Percentiles rank a stretch among this genome's conserved stretches.
Evolutionary conservation across 176 grass and related monocot species (phyloP).

Genomic region (Musa acuminata): DNA sequence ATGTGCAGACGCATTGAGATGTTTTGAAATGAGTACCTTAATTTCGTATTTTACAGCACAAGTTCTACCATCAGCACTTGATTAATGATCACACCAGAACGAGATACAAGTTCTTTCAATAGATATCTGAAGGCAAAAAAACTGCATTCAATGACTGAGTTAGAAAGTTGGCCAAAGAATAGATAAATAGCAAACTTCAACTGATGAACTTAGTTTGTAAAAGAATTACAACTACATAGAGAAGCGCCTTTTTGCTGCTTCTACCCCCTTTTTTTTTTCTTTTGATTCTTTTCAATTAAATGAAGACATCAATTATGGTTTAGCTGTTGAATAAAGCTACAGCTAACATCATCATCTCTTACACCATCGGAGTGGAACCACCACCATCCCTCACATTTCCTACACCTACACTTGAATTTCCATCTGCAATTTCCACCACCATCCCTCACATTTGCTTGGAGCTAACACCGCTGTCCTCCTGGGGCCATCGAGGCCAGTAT

Average conservation of each 20-base stretch:
- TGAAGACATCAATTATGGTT: constrained; percentile 32
- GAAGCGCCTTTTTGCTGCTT: constrained; percentile 48
- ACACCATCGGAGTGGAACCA: constrained; percentile 33
- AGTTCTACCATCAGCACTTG: background rate
- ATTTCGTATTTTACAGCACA: background rate
- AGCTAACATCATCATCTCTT: constrained; percentile 28
- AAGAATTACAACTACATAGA: constrained; percentile 31
- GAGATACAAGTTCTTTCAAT: background rate
- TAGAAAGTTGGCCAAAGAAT: constrained; percentile 1
- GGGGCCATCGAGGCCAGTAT: constrained; percentile 3
- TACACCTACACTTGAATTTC: constrained; percentile 17
- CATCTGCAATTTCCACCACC: constrained; percentile 8
- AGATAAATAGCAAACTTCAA: constrained; percentile 15
- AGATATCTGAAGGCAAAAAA: background rate
- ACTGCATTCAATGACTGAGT: background rate
- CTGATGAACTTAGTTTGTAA: constrained; percentile 31
- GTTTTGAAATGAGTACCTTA: too few relatives aligned
- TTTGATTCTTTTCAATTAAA: constrained; percentile 29
- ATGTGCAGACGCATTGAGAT: too few relatives aligned
- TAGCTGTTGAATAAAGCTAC: constrained; percentile 23
- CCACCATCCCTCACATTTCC: constrained; percentile 28
- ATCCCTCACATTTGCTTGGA: background rate
- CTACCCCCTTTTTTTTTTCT: constrained; percentile 4
- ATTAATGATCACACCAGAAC: background rate
- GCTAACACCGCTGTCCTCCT: background rate